phyloP scores from a whole-genome alignment of 305 asterid genomes.

The Solanum aculeatissimum region DNA sequence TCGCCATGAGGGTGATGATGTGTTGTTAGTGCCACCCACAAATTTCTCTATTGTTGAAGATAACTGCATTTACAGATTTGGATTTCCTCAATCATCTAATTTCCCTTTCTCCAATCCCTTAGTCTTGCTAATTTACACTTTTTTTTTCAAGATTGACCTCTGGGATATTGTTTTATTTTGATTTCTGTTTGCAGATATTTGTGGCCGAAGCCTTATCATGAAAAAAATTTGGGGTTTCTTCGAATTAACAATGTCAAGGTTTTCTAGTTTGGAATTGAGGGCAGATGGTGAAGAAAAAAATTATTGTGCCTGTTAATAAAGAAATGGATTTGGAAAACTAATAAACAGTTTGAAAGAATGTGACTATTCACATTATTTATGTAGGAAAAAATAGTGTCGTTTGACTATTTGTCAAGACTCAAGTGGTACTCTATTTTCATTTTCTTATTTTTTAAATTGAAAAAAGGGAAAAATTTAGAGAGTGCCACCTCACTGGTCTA shows the following conservation, averaged over 20 bases:
- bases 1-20: background rate
- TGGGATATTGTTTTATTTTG: background rate
- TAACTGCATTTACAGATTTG: slow-evolving; percentile 26
- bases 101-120: slow-evolving; percentile 54
- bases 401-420: too few species aligned
- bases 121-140: background rate
- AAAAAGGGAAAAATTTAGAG: too few species aligned
- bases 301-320: too few species aligned
- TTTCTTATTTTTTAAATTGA: too few species aligned
- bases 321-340: too few species aligned
- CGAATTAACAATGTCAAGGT: slow-evolving; percentile 46
- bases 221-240: slow-evolving; percentile 51
- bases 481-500: too few species aligned
- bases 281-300: too few species aligned
- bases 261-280: slow-evolving; percentile 74
- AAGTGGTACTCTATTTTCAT: too few species aligned
- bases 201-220: slow-evolving; percentile 77
- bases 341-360: too few species aligned
- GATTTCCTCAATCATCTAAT: slow-evolving; percentile 57
- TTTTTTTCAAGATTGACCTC: too few species aligned
- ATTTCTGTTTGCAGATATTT: slow-evolving; percentile 34
- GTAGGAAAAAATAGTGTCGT: too few species aligned
- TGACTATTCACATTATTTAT: too few species aligned
- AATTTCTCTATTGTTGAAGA: slow-evolving; percentile 4
- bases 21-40: background rate